Base-by-base conservation (phyloP, 495 filamentous ascomycete genomes). In the Astrothelium subdiscretum region DNA sequence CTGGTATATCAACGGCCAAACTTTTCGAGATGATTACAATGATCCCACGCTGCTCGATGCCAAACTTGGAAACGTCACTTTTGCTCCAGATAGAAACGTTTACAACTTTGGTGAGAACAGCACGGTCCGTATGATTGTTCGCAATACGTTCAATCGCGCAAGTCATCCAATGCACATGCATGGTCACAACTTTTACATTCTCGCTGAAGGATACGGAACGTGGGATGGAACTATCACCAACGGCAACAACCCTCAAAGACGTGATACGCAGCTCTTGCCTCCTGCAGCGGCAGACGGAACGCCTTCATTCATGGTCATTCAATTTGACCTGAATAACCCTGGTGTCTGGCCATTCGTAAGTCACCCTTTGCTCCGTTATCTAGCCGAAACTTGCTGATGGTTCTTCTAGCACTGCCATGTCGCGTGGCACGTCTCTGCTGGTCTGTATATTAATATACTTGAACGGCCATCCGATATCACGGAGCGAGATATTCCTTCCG, bases 311-410 rank as follows among this genome's bases (percentile, higher is more conserved):
- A 67, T 79, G 6, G 80, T 82, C 31, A 38, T 82, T n/a, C 80
- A 83, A 64, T 74, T 79, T n/a, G 76, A 79, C 38, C 59, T 66
- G 12, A 68, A 74, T 22, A 79, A 81, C 60, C 78, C 82, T 0
- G 81, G 82, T 6, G 71, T 80, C 26, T 86, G 82, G 82, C 76
- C 80, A 0, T 78, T 85, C 66, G 20, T 29, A 54, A 22, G 48
- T 54, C 81, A 84, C 69, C 84, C 80, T 70, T 81, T 84, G 72
- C 76, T 82, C 32, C 78, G 80, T 31, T 4, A 13, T 27, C 22
- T 24, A 38, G 32, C 32, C 13, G 32, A 38, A 38, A 38, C 35
- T n/a, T n/a, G n/a, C n/a, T 38, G 15, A 38, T 15, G 15, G 8
- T 38, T 15, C 15, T 38, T 38, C 1, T 15, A 38, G 35, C 42